Conservation (phyloP, 441 rosid species). For the Codiaeum variegatum region DNA sequence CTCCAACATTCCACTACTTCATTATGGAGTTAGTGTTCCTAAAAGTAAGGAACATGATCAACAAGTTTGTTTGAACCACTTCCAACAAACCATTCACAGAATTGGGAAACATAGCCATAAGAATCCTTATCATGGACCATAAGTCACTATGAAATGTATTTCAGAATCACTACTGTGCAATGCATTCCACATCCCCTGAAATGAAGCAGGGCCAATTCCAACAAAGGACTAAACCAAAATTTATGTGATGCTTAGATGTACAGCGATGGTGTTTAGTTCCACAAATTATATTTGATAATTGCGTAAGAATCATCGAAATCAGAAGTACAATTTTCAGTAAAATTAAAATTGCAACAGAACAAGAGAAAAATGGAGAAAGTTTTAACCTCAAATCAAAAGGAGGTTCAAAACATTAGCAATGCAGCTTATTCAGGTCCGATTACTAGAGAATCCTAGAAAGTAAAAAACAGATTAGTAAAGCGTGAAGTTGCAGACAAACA, state of each 20-base stretch:
- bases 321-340: not conserved
- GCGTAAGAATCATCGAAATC: not conserved
- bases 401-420: not conserved
- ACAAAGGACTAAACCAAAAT: not conserved
- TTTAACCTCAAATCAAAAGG: not conserved
- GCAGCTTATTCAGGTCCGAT: not conserved
- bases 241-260: not conserved
- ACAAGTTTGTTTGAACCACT: too few relatives aligned
- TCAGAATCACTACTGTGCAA: not conserved
- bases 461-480: not conserved
- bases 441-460: not conserved
- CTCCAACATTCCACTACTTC: too few relatives aligned
- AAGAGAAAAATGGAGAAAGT: not conserved
- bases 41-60: too few relatives aligned
- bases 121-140: not conserved
- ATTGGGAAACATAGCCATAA: not conserved
- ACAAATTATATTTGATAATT: not conserved
- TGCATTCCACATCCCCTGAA: not conserved
- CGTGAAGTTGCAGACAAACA: not conserved
- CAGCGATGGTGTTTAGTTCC: not conserved
- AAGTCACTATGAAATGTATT: not conserved
- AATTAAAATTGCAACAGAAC: not conserved
- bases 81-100: not conserved
- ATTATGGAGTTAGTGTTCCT: too few relatives aligned
- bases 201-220: not conserved